These are phyloP conservation scores for Apium graveolens DNA, from an alignment of 129 eudicot genomes.

Conservation along the genomic window DNA sequence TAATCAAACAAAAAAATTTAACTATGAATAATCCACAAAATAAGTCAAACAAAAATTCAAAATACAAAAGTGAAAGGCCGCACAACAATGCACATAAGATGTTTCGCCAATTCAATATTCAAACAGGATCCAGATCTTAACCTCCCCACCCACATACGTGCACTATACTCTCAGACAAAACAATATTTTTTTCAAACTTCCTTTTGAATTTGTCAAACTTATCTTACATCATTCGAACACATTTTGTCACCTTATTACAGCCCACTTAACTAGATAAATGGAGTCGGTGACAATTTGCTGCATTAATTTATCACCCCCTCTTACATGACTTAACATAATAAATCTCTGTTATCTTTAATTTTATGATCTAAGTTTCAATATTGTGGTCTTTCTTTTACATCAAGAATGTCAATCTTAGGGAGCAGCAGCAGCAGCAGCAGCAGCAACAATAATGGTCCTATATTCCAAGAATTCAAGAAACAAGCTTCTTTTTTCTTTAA, in stretches of 20 bases:
- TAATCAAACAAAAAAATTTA: no score
- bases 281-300: not conserved
- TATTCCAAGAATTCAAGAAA: slow-evolving; percentile 62
- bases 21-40: no score
- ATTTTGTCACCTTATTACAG: not conserved
- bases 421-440: slow-evolving; percentile 26
- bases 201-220: slow-evolving; percentile 1
- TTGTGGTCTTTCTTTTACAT: slow-evolving; percentile 7
- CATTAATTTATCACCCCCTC: not conserved
- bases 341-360: not conserved
- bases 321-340: not conserved
- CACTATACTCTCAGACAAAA: not conserved
- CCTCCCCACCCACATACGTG: slow-evolving; percentile 1
- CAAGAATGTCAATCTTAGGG: slow-evolving; percentile 60
- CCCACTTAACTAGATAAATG: not conserved
- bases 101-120: not conserved
- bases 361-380: not conserved
- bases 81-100: not conserved
- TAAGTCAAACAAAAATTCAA: not conserved
- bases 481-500: slow-evolving; percentile 89
- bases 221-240: not conserved
- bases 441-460: slow-evolving; percentile 20
- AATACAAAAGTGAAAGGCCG: not conserved
- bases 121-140: slow-evolving; percentile 4
- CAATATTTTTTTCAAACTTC: not conserved